These are phyloP conservation scores for Aspergillus alliaceus DNA, from an alignment of 2,329 filamentous ascomycete species.

Conservation along the genomic window DNA sequence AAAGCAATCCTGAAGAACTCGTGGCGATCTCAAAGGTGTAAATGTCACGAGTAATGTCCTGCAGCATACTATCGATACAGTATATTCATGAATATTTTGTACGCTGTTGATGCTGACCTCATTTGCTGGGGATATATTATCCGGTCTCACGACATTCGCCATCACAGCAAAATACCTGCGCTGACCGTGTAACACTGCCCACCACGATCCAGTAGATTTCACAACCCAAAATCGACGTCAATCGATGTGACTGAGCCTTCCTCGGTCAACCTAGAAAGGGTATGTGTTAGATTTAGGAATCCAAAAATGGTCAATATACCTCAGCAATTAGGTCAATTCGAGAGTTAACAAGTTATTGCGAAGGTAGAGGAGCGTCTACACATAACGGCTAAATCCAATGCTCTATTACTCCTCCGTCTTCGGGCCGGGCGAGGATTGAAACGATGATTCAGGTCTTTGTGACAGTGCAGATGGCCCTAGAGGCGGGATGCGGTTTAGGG, in stretches of 20 bases:
- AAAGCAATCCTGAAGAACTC: background rate
- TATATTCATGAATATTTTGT: background rate
- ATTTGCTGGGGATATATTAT: slow-evolving; percentile 11
- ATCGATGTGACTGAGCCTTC: background rate
- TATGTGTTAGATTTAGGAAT: background rate
- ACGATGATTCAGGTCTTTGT: slow-evolving; percentile 24
- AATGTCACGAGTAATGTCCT: background rate
- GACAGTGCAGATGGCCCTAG: slow-evolving; percentile 27
- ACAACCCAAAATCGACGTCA: slow-evolving; percentile 6
- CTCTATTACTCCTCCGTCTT: slow-evolving; percentile 9
- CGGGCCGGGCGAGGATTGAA: slow-evolving; percentile 17
- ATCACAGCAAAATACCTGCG: background rate
- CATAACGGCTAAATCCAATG: background rate
- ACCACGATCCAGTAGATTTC: background rate
- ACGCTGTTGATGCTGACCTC: background rate
- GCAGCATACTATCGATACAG: background rate
- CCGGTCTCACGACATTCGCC: slow-evolving; percentile 7
- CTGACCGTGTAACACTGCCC: background rate
- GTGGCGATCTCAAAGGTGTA: background rate
- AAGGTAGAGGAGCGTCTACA: background rate
- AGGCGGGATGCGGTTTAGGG: slow-evolving; percentile 33
- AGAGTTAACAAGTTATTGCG: background rate
- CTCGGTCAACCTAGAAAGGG: background rate
- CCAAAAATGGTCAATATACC: background rate
- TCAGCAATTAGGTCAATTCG: background rate